A percentile compares a stretch with the other conserved stretches of the same genome.
Evolutionary conservation across 805 yeast genomes (phyloP).

Genomic region (Metschnikowia corniflorae): DNA sequence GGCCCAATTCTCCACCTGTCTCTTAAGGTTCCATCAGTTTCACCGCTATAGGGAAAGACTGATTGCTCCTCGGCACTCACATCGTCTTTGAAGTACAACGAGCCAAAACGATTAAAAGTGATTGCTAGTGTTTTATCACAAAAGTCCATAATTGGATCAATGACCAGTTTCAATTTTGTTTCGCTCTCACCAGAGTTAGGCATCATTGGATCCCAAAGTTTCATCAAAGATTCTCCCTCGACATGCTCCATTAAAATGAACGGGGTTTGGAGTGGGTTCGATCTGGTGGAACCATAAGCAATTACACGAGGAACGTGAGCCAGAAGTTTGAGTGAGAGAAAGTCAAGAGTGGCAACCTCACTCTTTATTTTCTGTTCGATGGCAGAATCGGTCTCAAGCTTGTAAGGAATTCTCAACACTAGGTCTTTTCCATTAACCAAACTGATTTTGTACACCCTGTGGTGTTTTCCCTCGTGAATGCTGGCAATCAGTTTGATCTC

Average conservation of each 20-base stretch:
- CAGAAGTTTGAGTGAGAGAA: constrained; percentile 59
- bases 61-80: constrained; percentile 43
- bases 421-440: constrained; percentile 59
- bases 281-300: constrained; percentile 57
- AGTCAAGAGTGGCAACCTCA: constrained; percentile 94
- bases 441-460: constrained; percentile 74
- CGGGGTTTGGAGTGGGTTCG: constrained; percentile 68
- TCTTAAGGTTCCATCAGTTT: constrained; percentile 47
- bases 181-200: constrained; percentile 48
- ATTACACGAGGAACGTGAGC: constrained; percentile 71
- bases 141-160: constrained; percentile 71
- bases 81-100: constrained; percentile 76
- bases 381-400: constrained; percentile 61
- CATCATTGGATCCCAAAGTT: constrained; percentile 81
- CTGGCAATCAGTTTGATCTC: constrained; percentile 69
- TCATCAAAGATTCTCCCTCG: constrained; percentile 82
- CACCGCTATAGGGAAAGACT: constrained; percentile 58
- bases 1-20: constrained; percentile 90
- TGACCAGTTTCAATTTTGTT: constrained; percentile 52
- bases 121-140: constrained; percentile 52
- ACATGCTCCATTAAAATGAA: constrained; percentile 77
- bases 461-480: constrained; percentile 92
- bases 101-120: constrained; percentile 72
- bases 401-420: constrained; percentile 83
- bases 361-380: constrained; percentile 69